Percentiles rank a stretch among this genome's conserved stretches.
Conservation (phyloP, 2,329 filamentous ascomycete species). For the Akanthomyces lecanii region DNA sequence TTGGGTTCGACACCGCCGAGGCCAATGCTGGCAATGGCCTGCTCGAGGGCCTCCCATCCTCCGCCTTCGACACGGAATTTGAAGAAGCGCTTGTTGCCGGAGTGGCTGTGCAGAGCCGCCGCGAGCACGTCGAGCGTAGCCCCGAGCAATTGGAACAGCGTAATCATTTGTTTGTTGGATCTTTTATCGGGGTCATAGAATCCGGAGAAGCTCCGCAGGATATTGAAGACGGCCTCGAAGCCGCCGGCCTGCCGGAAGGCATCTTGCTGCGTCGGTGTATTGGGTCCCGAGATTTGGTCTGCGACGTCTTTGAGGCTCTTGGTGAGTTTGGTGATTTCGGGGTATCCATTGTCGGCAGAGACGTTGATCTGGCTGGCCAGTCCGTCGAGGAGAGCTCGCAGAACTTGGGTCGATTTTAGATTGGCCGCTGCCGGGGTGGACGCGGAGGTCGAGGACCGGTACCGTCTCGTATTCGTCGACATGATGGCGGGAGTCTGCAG, state of each 20-base stretch:
- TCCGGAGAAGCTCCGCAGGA: constrained; percentile 67
- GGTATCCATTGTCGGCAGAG: constrained; percentile 39
- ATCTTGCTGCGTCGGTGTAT: constrained; percentile 59
- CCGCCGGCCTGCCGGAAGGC: constrained; percentile 77
- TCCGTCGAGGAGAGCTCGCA: constrained; percentile 51
- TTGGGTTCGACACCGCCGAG: constrained; percentile 64
- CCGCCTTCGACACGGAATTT: constrained; percentile 68
- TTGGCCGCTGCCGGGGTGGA: constrained; percentile 48
- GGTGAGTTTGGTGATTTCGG: constrained; percentile 45
- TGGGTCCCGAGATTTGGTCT: constrained; percentile 52
- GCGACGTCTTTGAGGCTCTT: constrained; percentile 61
- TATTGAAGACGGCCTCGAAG: constrained; percentile 68
- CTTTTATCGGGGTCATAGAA: constrained; percentile 68
- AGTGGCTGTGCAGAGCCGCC: constrained; percentile 70
- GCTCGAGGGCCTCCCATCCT: constrained; percentile 74
- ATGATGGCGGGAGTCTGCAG: constrained; percentile 30
- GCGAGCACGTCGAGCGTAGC: constrained; percentile 70
- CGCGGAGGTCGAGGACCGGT: constrained; percentile 61
- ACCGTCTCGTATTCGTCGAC: constrained; percentile 51
- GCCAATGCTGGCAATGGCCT: constrained; percentile 65
- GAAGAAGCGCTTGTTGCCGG: constrained; percentile 87
- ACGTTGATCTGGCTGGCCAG: constrained; percentile 34
- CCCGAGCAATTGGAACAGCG: constrained; percentile 66
- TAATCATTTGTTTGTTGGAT: constrained; percentile 57
- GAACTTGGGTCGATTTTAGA: constrained; percentile 58